phyloP scores from a whole-genome alignment of 139 green algal species.

The Zygnema circumcarinatum region DNA sequence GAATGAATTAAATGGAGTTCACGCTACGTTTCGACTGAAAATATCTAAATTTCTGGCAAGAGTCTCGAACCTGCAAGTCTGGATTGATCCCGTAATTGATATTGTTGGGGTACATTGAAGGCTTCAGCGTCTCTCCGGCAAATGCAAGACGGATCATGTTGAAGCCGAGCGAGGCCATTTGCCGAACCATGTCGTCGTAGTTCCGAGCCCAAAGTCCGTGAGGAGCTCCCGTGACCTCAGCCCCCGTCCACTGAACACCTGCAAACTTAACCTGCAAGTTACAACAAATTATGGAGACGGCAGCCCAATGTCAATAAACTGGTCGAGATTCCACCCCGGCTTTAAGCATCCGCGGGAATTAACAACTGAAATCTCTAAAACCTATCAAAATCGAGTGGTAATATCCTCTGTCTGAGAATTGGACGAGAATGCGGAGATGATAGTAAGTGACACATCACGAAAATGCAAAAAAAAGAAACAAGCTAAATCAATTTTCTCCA shows the following conservation, averaged over 20 bases:
- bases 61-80: not conserved
- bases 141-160: constrained; percentile 51
- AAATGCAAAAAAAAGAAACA: not conserved
- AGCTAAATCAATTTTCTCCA: not conserved
- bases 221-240: constrained; percentile 16
- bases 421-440: not conserved
- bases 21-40: too few relatives aligned
- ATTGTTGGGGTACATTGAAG: not conserved
- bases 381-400: not conserved
- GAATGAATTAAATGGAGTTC: too few relatives aligned
- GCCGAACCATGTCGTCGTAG: constrained; percentile 19
- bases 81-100: constrained; percentile 52
- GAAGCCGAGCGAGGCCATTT: constrained; percentile 49
- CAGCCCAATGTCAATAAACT: not conserved
- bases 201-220: constrained; percentile 37
- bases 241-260: constrained; percentile 34
- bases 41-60: not conserved
- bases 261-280: constrained; percentile 39
- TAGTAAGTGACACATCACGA: not conserved
- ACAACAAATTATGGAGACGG: not conserved
- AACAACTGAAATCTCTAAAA: too few relatives aligned
- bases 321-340: too few relatives aligned
- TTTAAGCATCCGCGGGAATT: too few relatives aligned
- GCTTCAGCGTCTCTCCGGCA: constrained; percentile 19
- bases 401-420: not conserved